A percentile compares a stretch with the other conserved stretches of the same genome.
phyloP scores from a whole-genome alignment of 768 basidiomycete genomes.

The Tulasnella sp. region DNA sequence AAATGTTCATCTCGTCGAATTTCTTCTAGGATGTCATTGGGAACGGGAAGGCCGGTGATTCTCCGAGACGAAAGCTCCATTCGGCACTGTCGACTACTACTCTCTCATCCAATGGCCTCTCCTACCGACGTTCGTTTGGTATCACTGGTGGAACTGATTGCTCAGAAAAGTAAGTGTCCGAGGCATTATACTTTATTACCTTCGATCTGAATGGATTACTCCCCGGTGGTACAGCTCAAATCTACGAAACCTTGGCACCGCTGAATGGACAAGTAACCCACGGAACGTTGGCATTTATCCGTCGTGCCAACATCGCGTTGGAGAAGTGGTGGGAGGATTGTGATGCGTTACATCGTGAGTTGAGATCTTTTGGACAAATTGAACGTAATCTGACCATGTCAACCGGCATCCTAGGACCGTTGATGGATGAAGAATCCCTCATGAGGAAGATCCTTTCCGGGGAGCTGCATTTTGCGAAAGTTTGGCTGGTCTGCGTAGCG shows the following conservation, averaged over 20 bases:
- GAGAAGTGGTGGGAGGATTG: conserved; percentile 89
- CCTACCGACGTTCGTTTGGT: conserved; percentile 82
- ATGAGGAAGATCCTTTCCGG: conserved; percentile 77
- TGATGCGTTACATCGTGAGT: conserved; percentile 66
- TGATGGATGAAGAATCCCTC: conserved; percentile 74
- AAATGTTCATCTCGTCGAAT: conserved; percentile 4
- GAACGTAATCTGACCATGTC: conserved; percentile 1
- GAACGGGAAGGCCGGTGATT: conserved; percentile 81
- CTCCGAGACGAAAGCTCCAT: conserved; percentile 82
- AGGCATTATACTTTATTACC: not conserved
- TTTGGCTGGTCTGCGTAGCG: conserved; percentile 90
- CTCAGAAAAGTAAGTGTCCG: conserved; percentile 61
- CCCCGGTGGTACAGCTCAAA: conserved; percentile 62
- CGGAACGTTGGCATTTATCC: conserved; percentile 73
- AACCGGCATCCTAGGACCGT: conserved; percentile 37
- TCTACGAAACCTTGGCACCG: conserved; percentile 79
- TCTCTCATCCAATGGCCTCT: conserved; percentile 76
- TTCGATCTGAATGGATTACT: not conserved
- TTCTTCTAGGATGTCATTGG: conserved; percentile 64
- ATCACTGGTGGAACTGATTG: conserved; percentile 78
- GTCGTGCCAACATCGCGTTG: conserved; percentile 71
- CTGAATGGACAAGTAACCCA: conserved; percentile 78
- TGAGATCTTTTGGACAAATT: conserved; percentile 1
- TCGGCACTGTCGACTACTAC: conserved; percentile 64
- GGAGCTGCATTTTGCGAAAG: conserved; percentile 83